Conservation (phyloP, 148 eudicot species). For the Amaranthus palmeri region DNA sequence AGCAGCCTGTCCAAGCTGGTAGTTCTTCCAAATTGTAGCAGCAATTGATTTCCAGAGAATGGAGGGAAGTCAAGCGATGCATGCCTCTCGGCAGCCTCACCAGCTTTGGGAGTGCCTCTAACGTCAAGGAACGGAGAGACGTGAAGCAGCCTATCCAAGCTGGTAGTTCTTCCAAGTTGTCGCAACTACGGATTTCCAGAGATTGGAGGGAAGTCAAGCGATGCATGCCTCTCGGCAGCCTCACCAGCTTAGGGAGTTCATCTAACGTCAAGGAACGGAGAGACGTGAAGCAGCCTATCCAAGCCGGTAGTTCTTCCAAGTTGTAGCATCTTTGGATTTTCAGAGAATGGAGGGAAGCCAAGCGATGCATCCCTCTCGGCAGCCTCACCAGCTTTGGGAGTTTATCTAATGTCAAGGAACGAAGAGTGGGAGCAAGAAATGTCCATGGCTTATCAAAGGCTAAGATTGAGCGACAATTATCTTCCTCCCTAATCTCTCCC, state of each 20-base stretch:
- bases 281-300: conserved; percentile 9
- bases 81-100: too few species aligned
- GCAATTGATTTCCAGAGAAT: too few species aligned
- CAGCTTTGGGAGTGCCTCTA: too few species aligned
- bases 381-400: conserved; percentile 15
- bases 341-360: conserved; percentile 8
- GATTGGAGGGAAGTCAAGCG: neutral
- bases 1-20: too few species aligned
- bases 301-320: conserved; percentile 2
- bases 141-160: too few species aligned
- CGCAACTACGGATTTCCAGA: neutral
- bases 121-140: too few species aligned
- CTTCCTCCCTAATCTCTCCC: too few species aligned
- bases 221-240: conserved; percentile 16
- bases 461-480: too few species aligned
- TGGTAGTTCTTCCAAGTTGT: conserved; percentile 1
- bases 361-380: conserved; percentile 15
- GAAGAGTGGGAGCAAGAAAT: neutral
- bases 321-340: neutral
- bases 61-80: too few species aligned
- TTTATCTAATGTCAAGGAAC: neutral
- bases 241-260: neutral
- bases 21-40: too few species aligned
- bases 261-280: conserved; percentile 1
- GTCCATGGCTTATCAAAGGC: neutral